Base-by-base conservation (phyloP, 305 asterid genomes). In the Fraxinus albicans region DNA sequence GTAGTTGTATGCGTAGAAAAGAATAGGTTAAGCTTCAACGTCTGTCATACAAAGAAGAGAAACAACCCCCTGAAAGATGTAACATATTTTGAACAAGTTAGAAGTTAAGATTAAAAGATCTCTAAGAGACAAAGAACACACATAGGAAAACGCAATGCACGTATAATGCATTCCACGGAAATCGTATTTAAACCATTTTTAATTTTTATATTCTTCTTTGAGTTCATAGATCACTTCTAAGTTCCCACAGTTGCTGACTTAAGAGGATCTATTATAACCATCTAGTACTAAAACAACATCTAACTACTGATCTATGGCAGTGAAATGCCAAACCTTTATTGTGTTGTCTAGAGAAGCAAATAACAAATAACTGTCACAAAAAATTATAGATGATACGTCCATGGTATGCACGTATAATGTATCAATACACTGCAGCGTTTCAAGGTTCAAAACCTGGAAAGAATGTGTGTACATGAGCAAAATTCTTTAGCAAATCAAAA, bases 291-390 rank as follows among this genome's bases (percentile, higher is more conserved):
- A 7, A 73, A 6, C 17, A 44, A 55, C 8, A 17, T 65, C 31
- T 74, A 31, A 40, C 55, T 35, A 17, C 25, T 33, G 17, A 65
- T 25, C 29, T 3, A 34, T 77, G 79, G 70, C 8, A 67, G 78
- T 17, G 50, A 42, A 50, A 36, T 76, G 69, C 55, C 84, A 35
- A n/a, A 93, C 89, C 88, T 91, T 93, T 7, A 93, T 2, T 21
- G 94, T 89, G 6, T 88, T 88, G 85, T 94, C 98, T 25, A 91
- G 83, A 15, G 97, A 93, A 70, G 93, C 92, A 8, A 95, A 88
- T 36, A 94, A 6, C 83, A 94, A 82, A 79, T 77, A 92, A 0
- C 29, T 25, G 29, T 87, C 89, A 93, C 93, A 94, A 83, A 93
- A 91, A 17, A 93, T 79, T 44, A 94, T 77, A 78, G 96, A 86